A percentile compares a stretch with the other conserved stretches of the same genome.
Evolutionary conservation across 148 eudicot genomes (phyloP).

Genomic region (Limonium bicolor): DNA sequence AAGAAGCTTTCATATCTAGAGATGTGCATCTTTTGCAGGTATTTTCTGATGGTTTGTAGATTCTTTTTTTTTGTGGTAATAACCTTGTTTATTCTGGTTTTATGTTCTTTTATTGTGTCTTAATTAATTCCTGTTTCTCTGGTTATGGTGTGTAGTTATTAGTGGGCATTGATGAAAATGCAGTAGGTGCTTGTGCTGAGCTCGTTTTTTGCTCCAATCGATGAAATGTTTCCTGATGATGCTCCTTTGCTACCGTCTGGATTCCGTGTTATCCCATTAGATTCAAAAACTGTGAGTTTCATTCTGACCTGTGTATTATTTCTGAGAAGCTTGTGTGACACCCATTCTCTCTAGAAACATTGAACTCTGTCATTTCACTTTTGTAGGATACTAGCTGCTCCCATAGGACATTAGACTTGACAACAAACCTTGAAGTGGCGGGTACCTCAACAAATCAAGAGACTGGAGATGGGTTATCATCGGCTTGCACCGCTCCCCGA

Average conservation of each 20-base stretch:
- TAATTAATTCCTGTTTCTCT: neutral
- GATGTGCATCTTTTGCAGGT: conserved; percentile 92
- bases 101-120: neutral
- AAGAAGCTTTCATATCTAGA: conserved; percentile 62
- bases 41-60: too few species aligned
- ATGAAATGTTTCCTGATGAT: conserved; percentile 92
- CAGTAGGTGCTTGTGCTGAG: conserved; percentile 83
- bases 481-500: conserved; percentile 24
- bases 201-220: conserved; percentile 93
- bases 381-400: too few species aligned
- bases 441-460: conserved; percentile 43
- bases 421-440: conserved; percentile 73
- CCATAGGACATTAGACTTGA: conserved; percentile 68
- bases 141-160: too few species aligned
- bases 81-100: neutral
- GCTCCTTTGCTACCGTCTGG: conserved; percentile 87
- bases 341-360: too few species aligned
- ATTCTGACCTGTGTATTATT: neutral
- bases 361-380: too few species aligned
- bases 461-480: conserved; percentile 21
- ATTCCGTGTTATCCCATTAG: conserved; percentile 78
- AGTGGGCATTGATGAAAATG: conserved; percentile 69
- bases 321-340: too few species aligned
- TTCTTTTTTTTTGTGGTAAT: neutral
- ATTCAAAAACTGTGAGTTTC: conserved; percentile 62